Conservation (phyloP, 164 flowering plant genomes). For the Chimonanthus praecox region DNA sequence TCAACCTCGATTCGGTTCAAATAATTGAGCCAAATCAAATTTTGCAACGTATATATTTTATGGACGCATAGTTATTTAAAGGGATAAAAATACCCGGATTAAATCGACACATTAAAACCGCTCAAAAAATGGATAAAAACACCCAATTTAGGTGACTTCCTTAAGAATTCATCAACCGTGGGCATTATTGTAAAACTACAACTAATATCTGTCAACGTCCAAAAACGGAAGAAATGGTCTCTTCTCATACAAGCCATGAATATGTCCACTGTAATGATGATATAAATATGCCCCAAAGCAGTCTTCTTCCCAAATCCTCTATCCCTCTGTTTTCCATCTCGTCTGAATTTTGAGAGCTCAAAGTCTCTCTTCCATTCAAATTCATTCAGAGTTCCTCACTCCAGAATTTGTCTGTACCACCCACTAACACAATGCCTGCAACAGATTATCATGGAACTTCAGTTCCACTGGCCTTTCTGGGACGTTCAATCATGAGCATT, state of each 20-base stretch:
- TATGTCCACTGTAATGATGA: neutral
- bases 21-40: too few species aligned
- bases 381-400: neutral
- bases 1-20: too few species aligned
- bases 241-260: neutral
- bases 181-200: too few species aligned
- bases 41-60: too few species aligned
- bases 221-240: too few species aligned
- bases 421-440: constrained; percentile 37
- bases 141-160: too few species aligned
- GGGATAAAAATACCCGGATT: too few species aligned
- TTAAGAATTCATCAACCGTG: too few species aligned
- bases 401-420: neutral
- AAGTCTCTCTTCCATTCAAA: neutral
- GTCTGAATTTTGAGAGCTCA: neutral
- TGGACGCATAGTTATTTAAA: too few species aligned
- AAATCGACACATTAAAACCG: too few species aligned
- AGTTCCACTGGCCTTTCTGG: constrained; percentile 38
- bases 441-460: constrained; percentile 43
- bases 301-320: constrained; percentile 3
- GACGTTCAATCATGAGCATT: constrained; percentile 64
- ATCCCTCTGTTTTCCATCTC: neutral
- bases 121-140: too few species aligned
- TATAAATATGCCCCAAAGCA: neutral
- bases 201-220: too few species aligned